These are phyloP conservation scores for Aspergillus fumigatus DNA, from an alignment of 2,329 filamentous ascomycete genomes.

Conservation along the genomic window DNA sequence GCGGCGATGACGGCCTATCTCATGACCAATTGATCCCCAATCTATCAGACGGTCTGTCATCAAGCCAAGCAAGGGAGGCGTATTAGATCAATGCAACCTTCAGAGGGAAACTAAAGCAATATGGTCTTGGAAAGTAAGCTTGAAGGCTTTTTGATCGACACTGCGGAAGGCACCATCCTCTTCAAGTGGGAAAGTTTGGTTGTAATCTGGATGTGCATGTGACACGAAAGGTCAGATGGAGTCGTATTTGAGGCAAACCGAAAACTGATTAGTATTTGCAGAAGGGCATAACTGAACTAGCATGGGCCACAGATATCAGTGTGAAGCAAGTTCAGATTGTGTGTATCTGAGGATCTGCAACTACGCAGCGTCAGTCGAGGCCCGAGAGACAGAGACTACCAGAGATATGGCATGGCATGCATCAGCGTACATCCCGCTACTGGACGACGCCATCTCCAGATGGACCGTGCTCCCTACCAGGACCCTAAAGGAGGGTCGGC, in stretches of 20 bases:
- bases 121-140: background rate
- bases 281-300: background rate
- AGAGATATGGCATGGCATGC: background rate
- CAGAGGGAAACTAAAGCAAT: background rate
- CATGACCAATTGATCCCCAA: constrained; percentile 6
- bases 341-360: constrained; percentile 1
- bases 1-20: background rate
- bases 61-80: background rate
- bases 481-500: constrained; percentile 10
- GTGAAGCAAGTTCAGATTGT: background rate
- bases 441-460: background rate
- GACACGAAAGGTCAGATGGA: background rate
- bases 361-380: background rate
- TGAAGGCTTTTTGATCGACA: background rate
- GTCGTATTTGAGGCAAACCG: background rate
- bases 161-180: background rate
- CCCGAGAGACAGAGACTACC: background rate
- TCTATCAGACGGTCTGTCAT: background rate
- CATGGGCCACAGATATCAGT: background rate
- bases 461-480: background rate
- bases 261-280: background rate
- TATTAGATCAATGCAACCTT: constrained; percentile 2
- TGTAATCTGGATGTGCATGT: background rate
- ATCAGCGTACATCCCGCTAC: background rate
- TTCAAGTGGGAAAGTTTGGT: background rate